Percentiles rank a stretch among this genome's conserved stretches.
Conservation (phyloP, 2,329 filamentous ascomycete genomes). For the Lasiodiplodia theobromae region DNA sequence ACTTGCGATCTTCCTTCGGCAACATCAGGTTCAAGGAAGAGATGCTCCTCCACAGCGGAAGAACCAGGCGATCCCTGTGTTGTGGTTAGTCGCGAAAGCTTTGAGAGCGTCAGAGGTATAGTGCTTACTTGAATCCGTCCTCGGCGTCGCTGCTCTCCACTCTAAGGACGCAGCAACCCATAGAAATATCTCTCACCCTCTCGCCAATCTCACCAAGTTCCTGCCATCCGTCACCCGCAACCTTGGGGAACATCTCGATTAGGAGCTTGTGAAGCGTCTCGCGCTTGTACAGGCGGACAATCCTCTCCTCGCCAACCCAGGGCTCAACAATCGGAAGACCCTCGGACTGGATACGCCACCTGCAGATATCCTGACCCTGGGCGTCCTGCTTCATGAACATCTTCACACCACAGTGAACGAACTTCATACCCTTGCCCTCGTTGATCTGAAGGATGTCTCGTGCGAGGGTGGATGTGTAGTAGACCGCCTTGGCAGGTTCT, state of each 20-base stretch:
- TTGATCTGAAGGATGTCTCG: slow-evolving; percentile 87
- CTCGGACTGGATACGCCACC: slow-evolving; percentile 95
- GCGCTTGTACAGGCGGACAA: slow-evolving; percentile 77
- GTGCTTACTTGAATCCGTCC: slow-evolving; percentile 61
- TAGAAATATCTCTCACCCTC: slow-evolving; percentile 76
- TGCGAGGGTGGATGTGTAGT: slow-evolving; percentile 88
- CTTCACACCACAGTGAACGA: slow-evolving; percentile 95
- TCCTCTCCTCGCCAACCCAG: slow-evolving; percentile 81
- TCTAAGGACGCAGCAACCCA: slow-evolving; percentile 91
- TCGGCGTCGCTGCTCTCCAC: slow-evolving; percentile 75
- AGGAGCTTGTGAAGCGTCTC: slow-evolving; percentile 82
- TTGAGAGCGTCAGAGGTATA: slow-evolving; percentile 30
- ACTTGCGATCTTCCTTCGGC: slow-evolving; percentile 88
- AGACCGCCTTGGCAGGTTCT: slow-evolving; percentile 90
- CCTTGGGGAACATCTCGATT: slow-evolving; percentile 95
- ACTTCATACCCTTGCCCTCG: slow-evolving; percentile 89
- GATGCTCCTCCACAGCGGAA: slow-evolving; percentile 93
- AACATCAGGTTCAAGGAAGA: slow-evolving; percentile 96
- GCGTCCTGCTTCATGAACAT: slow-evolving; percentile 99
- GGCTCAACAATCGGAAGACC: slow-evolving; percentile 90
- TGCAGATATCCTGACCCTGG: slow-evolving; percentile 83
- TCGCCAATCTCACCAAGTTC: slow-evolving; percentile 87
- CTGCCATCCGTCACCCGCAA: slow-evolving; percentile 76
- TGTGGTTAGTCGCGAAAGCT: not conserved
- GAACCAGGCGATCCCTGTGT: slow-evolving; percentile 75